Base-by-base conservation (phyloP, 2,329 filamentous ascomycete genomes). In the Paraphaeosphaeria minitans region DNA sequence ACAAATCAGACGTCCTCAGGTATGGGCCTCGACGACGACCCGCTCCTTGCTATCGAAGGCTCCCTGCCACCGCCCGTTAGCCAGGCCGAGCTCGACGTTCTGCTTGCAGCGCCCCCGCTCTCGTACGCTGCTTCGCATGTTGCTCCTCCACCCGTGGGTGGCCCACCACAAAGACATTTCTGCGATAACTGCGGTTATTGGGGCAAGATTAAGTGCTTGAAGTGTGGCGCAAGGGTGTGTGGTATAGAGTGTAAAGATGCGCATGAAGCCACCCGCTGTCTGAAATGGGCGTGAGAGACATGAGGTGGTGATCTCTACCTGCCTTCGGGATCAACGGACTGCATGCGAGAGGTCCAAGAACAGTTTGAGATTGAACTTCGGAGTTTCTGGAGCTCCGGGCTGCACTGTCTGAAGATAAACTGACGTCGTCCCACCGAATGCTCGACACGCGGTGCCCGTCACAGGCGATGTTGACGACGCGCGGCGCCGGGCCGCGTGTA, bases 161-260 rank as follows among this genome's bases (percentile, higher is more conserved):
- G 72, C 10, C 88, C 89, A 2, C 79, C 80, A 48, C 77, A 78
- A 55, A 81, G 90, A 59, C 79, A 80, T 37, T 94, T 93, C 74
- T 94, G 91, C 76, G 89, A 89, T 71, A 86, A 92, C 33, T 94
- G 91, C 71, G 91, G 91, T 14, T 93, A 93, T 76, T 93, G 91
- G 90, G 91, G 90, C 2, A 81, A 87, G 42, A 87, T 92, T 47
- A 85, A 84, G 75, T 94, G 91, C 78, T 84, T 88, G 74, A 91
- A 90, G 79, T 94, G 91, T 77, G 90, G 90, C n/a, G 85, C 85
- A 47, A 83, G 88, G 67, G 87, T 91, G n/a, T 94, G 91, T 74
- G 90, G 89, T 41, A 75, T 93, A 65, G 88, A 91, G 59, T 93
- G 91, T 69, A 82, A 92, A 67, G 86, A 87, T 69, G 81, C 84